Percentiles rank a stretch among this genome's conserved stretches.
Evolutionary conservation across 805 yeast species (phyloP).

Genomic region (Pachysolen tannophilus): DNA sequence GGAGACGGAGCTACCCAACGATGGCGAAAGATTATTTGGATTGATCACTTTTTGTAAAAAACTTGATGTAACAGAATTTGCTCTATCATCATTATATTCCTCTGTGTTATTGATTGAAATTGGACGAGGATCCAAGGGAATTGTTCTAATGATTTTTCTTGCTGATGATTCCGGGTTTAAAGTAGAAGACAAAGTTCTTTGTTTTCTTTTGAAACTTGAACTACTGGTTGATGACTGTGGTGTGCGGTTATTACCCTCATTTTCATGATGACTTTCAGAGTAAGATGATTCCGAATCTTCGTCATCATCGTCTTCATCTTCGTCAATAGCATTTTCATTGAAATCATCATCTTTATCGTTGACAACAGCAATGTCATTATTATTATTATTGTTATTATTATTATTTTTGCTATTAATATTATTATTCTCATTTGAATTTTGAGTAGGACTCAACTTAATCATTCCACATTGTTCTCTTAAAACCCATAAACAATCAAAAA

Average conservation of each 20-base stretch:
- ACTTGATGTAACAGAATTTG: conserved; percentile 4
- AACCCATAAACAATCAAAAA: conserved; percentile 84
- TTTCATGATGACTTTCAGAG: conserved; percentile 21
- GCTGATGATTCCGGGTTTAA: conserved; percentile 66
- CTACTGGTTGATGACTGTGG: conserved; percentile 20
- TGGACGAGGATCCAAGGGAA: conserved; percentile 81
- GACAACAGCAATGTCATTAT: background rate
- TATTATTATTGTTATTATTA: conserved; percentile 9
- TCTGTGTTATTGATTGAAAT: conserved; percentile 29
- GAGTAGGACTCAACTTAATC: conserved; percentile 46
- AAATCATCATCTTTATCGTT: conserved; percentile 12
- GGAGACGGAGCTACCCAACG: background rate
- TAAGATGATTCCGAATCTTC: conserved; percentile 26
- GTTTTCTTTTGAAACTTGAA: conserved; percentile 23
- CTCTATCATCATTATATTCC: background rate
- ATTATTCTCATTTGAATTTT: background rate
- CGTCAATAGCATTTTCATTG: conserved; percentile 12
- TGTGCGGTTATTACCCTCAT: conserved; percentile 18
- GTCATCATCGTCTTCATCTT: conserved; percentile 19
- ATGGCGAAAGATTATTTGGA: background rate
- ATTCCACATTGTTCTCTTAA: conserved; percentile 84
- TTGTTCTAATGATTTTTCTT: conserved; percentile 64
- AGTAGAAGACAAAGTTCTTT: conserved; percentile 44
- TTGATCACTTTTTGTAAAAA: conserved; percentile 9
- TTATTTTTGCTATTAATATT: conserved; percentile 10